A percentile compares a stretch with the other conserved stretches of the same genome.
These are phyloP conservation scores for Colletotrichum truncatum DNA, from an alignment of 2,329 filamentous ascomycete species.

Conservation along the genomic window DNA sequence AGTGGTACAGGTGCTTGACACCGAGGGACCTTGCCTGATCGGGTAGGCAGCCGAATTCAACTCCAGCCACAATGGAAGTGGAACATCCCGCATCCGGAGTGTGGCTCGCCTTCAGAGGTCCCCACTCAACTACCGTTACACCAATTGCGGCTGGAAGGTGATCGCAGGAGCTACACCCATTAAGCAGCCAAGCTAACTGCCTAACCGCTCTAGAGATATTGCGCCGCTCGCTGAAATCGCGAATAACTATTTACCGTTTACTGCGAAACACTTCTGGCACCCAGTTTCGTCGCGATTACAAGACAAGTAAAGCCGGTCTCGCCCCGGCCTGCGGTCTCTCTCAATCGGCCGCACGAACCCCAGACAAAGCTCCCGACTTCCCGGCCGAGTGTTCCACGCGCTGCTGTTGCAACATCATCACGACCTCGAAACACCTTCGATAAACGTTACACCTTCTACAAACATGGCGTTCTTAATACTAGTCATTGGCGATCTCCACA, in stretches of 20 bases:
- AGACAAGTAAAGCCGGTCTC: neutral
- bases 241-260: neutral
- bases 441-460: conserved; percentile 8
- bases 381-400: neutral
- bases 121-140: neutral
- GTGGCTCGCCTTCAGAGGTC: conserved; percentile 8
- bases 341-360: conserved; percentile 10
- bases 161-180: conserved; percentile 5
- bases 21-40: neutral
- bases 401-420: neutral
- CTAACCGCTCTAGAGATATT: neutral
- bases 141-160: conserved; percentile 11
- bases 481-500: conserved; percentile 92
- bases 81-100: neutral
- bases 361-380: neutral
- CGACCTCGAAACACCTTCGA: neutral
- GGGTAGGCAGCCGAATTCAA: neutral
- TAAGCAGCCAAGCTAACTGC: conserved; percentile 2
- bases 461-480: conserved; percentile 90
- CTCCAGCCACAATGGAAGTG: conserved; percentile 5
- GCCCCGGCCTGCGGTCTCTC: neutral
- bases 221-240: neutral
- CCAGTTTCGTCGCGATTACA: neutral
- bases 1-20: too few species aligned
- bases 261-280: neutral